These are phyloP conservation scores for Sarcomyxa edulis DNA, from an alignment of 768 basidiomycete species.

Conservation along the genomic window DNA sequence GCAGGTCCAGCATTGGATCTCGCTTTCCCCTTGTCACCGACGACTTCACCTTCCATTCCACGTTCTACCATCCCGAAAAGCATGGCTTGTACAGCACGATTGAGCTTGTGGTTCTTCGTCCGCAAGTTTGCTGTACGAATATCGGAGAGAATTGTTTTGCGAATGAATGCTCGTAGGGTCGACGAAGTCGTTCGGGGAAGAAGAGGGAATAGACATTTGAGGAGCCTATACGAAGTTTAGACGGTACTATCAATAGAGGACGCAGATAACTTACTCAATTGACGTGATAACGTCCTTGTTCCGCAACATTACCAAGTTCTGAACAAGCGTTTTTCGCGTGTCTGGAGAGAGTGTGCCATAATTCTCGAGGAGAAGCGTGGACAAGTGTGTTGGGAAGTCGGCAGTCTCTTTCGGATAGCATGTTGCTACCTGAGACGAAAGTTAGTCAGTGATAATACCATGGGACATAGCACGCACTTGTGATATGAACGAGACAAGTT, in stretches of 20 bases:
- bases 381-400: constrained; percentile 78
- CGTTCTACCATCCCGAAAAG: constrained; percentile 94
- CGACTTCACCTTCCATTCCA: constrained; percentile 77
- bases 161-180: constrained; percentile 77
- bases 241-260: constrained; percentile 4
- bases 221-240: constrained; percentile 56
- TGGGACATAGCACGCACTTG: constrained; percentile 43
- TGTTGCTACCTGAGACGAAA: constrained; percentile 59
- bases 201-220: constrained; percentile 90
- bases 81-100: constrained; percentile 92
- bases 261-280: constrained; percentile 63
- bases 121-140: constrained; percentile 86
- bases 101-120: constrained; percentile 92
- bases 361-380: constrained; percentile 71
- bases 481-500: constrained; percentile 87
- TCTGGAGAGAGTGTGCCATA: constrained; percentile 75
- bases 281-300: constrained; percentile 92
- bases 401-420: constrained; percentile 92
- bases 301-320: constrained; percentile 88
- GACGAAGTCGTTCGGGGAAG: constrained; percentile 92
- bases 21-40: constrained; percentile 82
- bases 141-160: constrained; percentile 90
- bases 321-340: constrained; percentile 78
- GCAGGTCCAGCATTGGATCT: constrained; percentile 33
- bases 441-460: background rate